These are phyloP conservation scores for Chloromonas sp. DNA, from an alignment of 163 green algal genomes.

Conservation along the genomic window DNA sequence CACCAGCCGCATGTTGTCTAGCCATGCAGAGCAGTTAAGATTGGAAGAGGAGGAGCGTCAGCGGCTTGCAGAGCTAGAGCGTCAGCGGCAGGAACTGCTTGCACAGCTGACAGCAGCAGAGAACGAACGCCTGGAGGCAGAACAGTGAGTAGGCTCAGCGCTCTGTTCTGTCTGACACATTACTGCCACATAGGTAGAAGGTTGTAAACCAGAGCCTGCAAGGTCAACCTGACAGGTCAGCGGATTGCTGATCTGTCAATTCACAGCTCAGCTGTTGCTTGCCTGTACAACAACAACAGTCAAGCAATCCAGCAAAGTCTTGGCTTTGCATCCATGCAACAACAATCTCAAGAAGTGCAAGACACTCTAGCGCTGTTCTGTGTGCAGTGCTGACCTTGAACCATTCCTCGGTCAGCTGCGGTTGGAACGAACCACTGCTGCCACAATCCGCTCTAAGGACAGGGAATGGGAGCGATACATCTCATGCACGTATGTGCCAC, in stretches of 20 bases:
- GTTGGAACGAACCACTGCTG: background rate
- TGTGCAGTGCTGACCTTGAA: background rate
- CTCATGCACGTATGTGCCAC: background rate
- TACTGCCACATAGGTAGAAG: too few species aligned
- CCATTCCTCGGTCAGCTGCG: background rate
- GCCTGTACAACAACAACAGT: background rate
- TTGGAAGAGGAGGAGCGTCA: slow-evolving; percentile 20
- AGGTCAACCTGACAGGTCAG: too few species aligned
- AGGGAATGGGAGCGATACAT: background rate
- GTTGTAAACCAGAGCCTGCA: too few species aligned
- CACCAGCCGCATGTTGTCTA: too few species aligned
- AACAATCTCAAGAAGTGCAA: too few species aligned
- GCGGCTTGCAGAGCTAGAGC: slow-evolving; percentile 33
- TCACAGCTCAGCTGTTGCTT: too few species aligned
- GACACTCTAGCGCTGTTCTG: too few species aligned
- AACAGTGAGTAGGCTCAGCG: slow-evolving; percentile 4
- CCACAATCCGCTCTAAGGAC: background rate
- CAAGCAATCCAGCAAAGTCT: background rate
- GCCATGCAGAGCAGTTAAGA: background rate
- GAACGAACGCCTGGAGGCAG: slow-evolving; percentile 6
- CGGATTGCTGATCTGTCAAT: too few species aligned
- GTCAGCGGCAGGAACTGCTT: slow-evolving; percentile 26
- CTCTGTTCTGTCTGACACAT: too few species aligned
- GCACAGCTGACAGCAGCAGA: slow-evolving; percentile 22
- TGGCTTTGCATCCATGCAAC: too few species aligned